Evolutionary conservation across 2,329 filamentous ascomycete genomes (phyloP), one percentile per base, ranked within the genome.

Genomic region (Periglandula ipomoeae): DNA sequence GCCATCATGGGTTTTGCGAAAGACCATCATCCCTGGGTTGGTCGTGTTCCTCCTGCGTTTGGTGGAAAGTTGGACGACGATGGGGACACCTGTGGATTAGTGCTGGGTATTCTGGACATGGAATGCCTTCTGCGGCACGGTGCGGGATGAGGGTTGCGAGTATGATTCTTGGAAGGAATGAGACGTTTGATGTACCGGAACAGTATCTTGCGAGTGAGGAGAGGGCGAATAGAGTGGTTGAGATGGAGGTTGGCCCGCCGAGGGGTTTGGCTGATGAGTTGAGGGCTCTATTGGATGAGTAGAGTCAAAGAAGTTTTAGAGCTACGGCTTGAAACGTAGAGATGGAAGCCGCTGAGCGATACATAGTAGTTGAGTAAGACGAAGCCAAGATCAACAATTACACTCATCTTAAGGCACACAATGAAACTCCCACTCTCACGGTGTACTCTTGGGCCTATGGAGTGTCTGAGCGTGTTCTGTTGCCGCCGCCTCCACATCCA

Each of bases 1-100:
- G 87, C 87, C 0, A 85, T 89, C 55, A 90, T 89, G 86, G 86
- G 83, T 0, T 89, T 81, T 63, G 81, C 78, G 26, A 69, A 80
- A 6, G 87, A 90, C 61, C 69, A 74, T 0, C 64, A 75, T 45
- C 85, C 87, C 0, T 89, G 82, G 81, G 82, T 90, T 2, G 87
- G 86, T 0, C 65, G 68, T 9, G 76, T 89, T n/a, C 81, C 82
- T 0, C 65, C 65, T 32, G 58, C 61, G 5, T 55, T 75, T 22
- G 66, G 75, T 5, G 79, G 74, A n/a, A 69, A 65, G 17, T 63
- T 39, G 3, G 47, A 9, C 61, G 59, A 51, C 11, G 53, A 55
- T 8, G 50, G 24, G 49, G 49, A 24, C 47, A 49, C 24, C 55
- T 87, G 47, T 88, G 73, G 69, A 54, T 88, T 11, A 76, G 75